Evolutionary conservation across 2,329 filamentous ascomycete species (phyloP).

Genomic region (Colletotrichum cordylinicola): DNA sequence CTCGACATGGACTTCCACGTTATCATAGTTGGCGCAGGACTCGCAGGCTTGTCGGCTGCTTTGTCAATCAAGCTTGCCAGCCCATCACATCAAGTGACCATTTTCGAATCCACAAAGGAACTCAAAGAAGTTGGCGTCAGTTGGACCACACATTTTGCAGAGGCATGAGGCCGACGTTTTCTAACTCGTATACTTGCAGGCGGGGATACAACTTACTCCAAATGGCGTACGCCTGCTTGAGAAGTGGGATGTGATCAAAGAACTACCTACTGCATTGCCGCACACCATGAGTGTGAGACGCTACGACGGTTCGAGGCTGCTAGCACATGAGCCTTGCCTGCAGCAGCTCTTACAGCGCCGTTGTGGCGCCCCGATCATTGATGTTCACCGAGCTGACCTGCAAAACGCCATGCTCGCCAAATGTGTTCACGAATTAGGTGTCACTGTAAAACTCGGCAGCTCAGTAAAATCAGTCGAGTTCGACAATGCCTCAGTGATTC

Average conservation of each 20-base stretch:
- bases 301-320: conserved; percentile 4
- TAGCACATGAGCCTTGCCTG: background rate
- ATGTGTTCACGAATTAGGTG: conserved; percentile 47
- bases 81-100: background rate
- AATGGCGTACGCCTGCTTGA: conserved; percentile 3
- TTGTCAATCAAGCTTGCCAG: background rate
- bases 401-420: conserved; percentile 45
- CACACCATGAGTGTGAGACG: conserved; percentile 8
- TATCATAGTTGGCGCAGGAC: background rate
- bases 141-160: background rate
- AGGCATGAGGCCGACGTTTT: background rate
- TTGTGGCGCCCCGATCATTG: conserved; percentile 41
- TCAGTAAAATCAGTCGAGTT: background rate
- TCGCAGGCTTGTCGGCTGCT: background rate
- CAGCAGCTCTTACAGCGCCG: background rate
- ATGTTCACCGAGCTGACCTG: conserved; percentile 54
- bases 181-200: background rate
- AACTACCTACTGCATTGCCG: background rate
- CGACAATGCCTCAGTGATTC: conserved; percentile 29
- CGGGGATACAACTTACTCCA: conserved; percentile 11
- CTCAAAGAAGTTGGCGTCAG: conserved; percentile 12
- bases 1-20: background rate
- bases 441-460: conserved; percentile 23
- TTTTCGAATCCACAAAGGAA: conserved; percentile 14
- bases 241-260: background rate